Evolutionary conservation across 2,329 filamentous ascomycete genomes (phyloP).

Genomic region (Akanthomyces dipterigenus): DNA sequence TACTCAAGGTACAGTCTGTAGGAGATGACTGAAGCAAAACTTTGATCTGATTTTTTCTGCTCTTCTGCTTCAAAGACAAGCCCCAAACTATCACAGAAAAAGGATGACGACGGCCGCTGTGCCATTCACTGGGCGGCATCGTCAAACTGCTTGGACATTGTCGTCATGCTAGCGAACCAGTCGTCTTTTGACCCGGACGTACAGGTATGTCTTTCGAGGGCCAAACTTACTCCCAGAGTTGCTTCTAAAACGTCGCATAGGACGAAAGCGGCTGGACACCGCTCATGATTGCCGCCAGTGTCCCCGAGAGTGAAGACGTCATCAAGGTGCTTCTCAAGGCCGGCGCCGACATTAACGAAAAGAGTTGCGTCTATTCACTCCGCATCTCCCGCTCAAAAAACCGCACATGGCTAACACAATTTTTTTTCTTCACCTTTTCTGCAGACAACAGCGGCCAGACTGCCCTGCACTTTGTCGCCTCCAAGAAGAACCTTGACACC

Average conservation of each 20-base stretch:
- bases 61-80: constrained; percentile 51
- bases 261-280: constrained; percentile 78
- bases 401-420: neutral
- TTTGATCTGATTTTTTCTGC: neutral
- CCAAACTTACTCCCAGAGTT: too few species aligned
- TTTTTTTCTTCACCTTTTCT: neutral
- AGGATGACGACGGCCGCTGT: constrained; percentile 82
- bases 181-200: constrained; percentile 79
- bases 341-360: constrained; percentile 66
- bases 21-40: neutral
- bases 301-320: constrained; percentile 64
- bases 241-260: constrained; percentile 26
- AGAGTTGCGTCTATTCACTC: constrained; percentile 42
- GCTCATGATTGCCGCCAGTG: constrained; percentile 73
- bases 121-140: constrained; percentile 93
- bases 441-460: constrained; percentile 70
- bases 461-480: constrained; percentile 83
- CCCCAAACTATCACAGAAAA: constrained; percentile 62
- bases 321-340: constrained; percentile 61
- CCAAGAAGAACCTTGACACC: constrained; percentile 79
- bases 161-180: constrained; percentile 61
- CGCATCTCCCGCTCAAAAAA: neutral
- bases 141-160: constrained; percentile 70
- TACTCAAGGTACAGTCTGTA: constrained; percentile 23
- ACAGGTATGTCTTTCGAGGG: constrained; percentile 44